Conservation (phyloP, 768 basidiomycete species). For the Pleurotus eryngii region DNA sequence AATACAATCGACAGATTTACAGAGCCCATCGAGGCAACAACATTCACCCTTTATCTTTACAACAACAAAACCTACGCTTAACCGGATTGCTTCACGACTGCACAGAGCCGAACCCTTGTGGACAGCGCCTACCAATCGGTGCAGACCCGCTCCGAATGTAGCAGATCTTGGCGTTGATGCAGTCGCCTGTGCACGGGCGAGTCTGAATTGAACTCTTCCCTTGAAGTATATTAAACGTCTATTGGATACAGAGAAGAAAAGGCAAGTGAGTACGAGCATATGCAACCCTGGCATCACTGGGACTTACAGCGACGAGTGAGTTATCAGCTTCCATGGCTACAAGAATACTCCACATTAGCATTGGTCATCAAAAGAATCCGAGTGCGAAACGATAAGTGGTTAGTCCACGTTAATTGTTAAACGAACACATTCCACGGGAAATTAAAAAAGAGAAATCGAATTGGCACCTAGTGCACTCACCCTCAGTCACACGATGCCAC, state of each 20-base stretch:
- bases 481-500: slow-evolving; percentile 80
- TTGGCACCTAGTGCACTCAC: slow-evolving; percentile 27
- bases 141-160: slow-evolving; percentile 76
- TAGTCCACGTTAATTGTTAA: too few species aligned
- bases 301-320: slow-evolving; percentile 53
- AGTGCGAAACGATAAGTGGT: too few species aligned
- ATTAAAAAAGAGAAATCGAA: neutral
- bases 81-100: slow-evolving; percentile 14
- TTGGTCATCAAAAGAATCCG: too few species aligned
- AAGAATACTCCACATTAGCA: slow-evolving; percentile 1
- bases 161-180: slow-evolving; percentile 67
- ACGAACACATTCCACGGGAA: neutral
- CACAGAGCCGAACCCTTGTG: slow-evolving; percentile 58
- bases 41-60: too few species aligned
- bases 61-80: too few species aligned
- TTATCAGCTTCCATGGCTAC: slow-evolving; percentile 59
- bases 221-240: slow-evolving; percentile 70
- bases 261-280: neutral
- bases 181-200: slow-evolving; percentile 55
- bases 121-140: slow-evolving; percentile 53
- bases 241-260: slow-evolving; percentile 3
- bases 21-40: too few species aligned
- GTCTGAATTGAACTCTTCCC: slow-evolving; percentile 63
- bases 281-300: neutral
- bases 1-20: too few species aligned